A percentile compares a stretch with the other conserved stretches of the same genome.
These are phyloP conservation scores for Botrytis aclada DNA, from an alignment of 2,329 filamentous ascomycete genomes.

Conservation along the genomic window DNA sequence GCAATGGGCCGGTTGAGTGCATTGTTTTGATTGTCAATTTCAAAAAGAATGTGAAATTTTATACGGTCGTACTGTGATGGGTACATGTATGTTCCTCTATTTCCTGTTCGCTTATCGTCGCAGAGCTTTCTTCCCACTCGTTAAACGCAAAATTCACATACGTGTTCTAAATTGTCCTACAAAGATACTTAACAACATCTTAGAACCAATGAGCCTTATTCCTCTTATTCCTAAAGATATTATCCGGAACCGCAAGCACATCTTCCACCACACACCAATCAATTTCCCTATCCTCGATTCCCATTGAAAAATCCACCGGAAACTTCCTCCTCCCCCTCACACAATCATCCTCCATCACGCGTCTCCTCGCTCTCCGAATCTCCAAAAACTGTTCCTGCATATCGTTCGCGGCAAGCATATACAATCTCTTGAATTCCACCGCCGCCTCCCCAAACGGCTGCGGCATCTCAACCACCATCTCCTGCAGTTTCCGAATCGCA, in stretches of 20 bases:
- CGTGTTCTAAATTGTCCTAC: background rate
- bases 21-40: background rate
- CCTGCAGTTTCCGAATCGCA: background rate
- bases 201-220: background rate
- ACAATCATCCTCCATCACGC: background rate
- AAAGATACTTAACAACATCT: background rate
- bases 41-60: too few relatives aligned
- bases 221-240: background rate
- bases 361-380: slow-evolving; percentile 5
- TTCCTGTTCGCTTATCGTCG: background rate
- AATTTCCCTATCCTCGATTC: background rate
- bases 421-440: background rate
- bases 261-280: background rate
- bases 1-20: too few relatives aligned
- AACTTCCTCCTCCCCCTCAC: background rate
- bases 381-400: slow-evolving; percentile 10
- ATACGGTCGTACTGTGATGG: background rate
- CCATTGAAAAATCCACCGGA: background rate
- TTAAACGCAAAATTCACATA: background rate
- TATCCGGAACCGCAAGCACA: background rate
- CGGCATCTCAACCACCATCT: background rate
- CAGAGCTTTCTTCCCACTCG: background rate
- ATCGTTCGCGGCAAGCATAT: background rate
- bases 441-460: background rate
- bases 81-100: background rate